Evolutionary conservation across 768 basidiomycete species (phyloP), one percentile per base, ranked within the genome.

Genomic region (Phylloporus sp.): DNA sequence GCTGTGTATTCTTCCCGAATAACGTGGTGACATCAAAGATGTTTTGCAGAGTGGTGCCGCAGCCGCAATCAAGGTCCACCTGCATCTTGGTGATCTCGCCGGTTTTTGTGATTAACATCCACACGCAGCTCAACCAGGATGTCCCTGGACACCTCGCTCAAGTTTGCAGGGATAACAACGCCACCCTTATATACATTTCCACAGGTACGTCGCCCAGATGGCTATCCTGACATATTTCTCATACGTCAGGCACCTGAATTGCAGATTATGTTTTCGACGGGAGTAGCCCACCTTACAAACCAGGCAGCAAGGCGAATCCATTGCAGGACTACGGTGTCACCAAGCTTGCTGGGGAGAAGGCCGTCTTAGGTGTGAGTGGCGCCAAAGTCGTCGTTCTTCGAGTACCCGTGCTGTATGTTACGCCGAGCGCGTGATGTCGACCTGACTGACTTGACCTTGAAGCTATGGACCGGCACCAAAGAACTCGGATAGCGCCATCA

Each of bases 211-310:
- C 31, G 38, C n/a, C 31, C 9, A 21, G 21, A 13, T 14, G 4
- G 38, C 32, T 29, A 11, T 23, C 34, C 22, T 17, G 31, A 22
- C 28, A 10, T 32, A 22, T 29, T 46, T 55, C 45, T 46, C 42
- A 58, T 40, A 35, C 23, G 9, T 36, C 50, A 41, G 20, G 17
- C 27, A 3, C 45, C 43, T 33, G 36, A 21, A 37, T 42, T 21
- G 23, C 55, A 85, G 93, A 99, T 67, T 97, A 97, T 68, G 92
- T 99, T 14, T 98, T 98, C 60, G 90, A 94, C 53, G 95, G 95
- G 2, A 83, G 78, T n/a, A 82, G 84, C 1, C 90, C 95, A 4
- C 92, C 93, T 0, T 99, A 99, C 70, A 74, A 78, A 6, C 85
- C 90, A 0, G 73, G 74, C 7, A 80, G 84, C 13, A 59, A 66